Conservation (phyloP, 2,329 filamentous ascomycete species). For the Ceratocystis alfenasii region DNA sequence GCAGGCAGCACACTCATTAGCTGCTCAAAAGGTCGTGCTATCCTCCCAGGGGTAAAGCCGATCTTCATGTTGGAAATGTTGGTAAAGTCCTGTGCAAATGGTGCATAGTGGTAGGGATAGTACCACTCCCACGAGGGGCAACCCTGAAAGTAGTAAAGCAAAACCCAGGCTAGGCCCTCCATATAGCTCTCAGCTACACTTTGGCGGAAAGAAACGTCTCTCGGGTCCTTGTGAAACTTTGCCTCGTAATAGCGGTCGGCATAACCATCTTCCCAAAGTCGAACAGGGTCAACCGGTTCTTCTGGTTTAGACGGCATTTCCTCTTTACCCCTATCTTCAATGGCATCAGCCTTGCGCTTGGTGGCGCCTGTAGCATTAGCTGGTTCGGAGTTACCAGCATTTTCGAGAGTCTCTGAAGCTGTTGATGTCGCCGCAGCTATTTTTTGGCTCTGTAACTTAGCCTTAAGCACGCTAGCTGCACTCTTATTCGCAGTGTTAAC, state of each 20-base stretch:
- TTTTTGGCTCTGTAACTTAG: conserved; percentile 49
- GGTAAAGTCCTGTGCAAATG: conserved; percentile 90
- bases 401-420: background rate
- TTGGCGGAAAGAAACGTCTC: conserved; percentile 75
- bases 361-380: conserved; percentile 28
- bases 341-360: conserved; percentile 65
- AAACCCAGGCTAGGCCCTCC: conserved; percentile 87
- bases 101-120: conserved; percentile 96
- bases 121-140: conserved; percentile 99
- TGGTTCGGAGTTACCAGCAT: background rate
- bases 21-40: conserved; percentile 89
- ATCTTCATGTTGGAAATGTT: conserved; percentile 69
- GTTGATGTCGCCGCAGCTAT: background rate
- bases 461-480: conserved; percentile 78
- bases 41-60: conserved; percentile 68
- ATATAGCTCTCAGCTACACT: conserved; percentile 85
- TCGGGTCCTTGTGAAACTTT: conserved; percentile 76
- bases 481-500: conserved; percentile 81
- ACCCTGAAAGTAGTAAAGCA: conserved; percentile 95
- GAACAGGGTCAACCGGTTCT: conserved; percentile 64
- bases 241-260: conserved; percentile 93
- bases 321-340: conserved; percentile 44
- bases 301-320: conserved; percentile 48
- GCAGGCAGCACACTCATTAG: conserved; percentile 96
- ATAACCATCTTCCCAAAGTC: conserved; percentile 91